Percentiles rank a stretch among this genome's conserved stretches.
Evolutionary conservation across 2,329 filamentous ascomycete genomes (phyloP).

Genomic region (Hawksworthiomyces lignivorus): DNA sequence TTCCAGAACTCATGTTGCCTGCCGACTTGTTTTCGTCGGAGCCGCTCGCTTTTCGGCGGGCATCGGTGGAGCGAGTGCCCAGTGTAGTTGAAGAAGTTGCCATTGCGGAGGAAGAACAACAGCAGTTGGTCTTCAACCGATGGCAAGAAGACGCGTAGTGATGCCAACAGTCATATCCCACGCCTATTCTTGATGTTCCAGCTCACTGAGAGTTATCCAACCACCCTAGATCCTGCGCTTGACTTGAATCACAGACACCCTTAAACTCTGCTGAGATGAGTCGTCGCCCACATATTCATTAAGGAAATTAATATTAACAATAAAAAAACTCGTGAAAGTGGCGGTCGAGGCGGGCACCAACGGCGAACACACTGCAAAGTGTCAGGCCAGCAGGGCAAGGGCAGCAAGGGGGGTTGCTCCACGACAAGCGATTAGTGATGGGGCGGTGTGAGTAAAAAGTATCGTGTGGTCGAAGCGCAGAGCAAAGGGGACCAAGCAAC

Average conservation of each 20-base stretch:
- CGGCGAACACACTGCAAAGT: not conserved
- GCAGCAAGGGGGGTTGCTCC: not conserved
- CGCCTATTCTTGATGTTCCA: not conserved
- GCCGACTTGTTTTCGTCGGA: not conserved
- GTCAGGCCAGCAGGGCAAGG: not conserved
- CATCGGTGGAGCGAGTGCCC: not conserved
- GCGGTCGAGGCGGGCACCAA: not conserved
- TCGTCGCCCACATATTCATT: no score
- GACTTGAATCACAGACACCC: no score
- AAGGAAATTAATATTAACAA: not conserved
- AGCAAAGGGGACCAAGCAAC: no score
- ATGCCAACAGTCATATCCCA: not conserved
- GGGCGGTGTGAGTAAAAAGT: slow-evolving; percentile 9
- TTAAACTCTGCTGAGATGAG: no score
- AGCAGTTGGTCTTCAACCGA: not conserved
- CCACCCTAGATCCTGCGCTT: no score
- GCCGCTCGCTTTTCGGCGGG: not conserved
- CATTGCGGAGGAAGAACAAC: not conserved
- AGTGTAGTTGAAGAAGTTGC: not conserved
- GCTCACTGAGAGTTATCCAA: not conserved
- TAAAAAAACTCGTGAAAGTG: not conserved
- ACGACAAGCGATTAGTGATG: slow-evolving; percentile 7
- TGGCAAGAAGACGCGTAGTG: not conserved
- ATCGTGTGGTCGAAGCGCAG: not conserved
- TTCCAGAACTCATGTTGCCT: no score